phyloP scores from a whole-genome alignment of 768 basidiomycete species.

The Tulasnella sp. region DNA sequence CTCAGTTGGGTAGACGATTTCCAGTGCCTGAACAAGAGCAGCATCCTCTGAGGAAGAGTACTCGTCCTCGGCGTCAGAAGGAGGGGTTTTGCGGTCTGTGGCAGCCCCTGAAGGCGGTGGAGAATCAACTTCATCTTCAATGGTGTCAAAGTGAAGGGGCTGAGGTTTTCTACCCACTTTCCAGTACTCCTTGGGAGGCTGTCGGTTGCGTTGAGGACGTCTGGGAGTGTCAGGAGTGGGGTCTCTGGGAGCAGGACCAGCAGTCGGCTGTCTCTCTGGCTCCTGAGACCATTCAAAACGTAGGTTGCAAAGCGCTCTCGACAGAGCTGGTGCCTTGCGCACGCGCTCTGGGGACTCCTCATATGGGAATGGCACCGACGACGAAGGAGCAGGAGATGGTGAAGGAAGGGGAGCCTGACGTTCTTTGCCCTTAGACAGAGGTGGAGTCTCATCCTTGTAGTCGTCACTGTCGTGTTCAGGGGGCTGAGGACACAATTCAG shows the following conservation, averaged over 20 bases:
- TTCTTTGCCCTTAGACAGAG: not conserved
- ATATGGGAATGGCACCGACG: not conserved
- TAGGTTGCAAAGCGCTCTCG: not conserved
- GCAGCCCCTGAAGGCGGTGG: not conserved
- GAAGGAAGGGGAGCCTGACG: not conserved
- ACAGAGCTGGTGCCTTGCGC: no score
- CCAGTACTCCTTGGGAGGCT: not conserved
- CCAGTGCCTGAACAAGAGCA: no score
- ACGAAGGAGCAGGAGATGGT: not conserved
- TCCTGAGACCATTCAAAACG: not conserved
- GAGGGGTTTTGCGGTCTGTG: not conserved
- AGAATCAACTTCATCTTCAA: no score
- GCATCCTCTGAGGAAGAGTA: no score
- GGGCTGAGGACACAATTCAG: not conserved
- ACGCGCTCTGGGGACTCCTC: no score
- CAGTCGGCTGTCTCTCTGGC: not conserved
- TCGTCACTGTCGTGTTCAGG: not conserved
- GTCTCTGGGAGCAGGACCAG: not conserved
- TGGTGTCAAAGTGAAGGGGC: not conserved
- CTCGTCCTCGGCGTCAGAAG: not conserved
- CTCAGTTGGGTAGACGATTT: no score
- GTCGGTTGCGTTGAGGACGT: not conserved
- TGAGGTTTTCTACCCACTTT: not conserved
- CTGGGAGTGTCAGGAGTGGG: not conserved
- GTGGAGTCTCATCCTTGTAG: not conserved